A percentile compares a stretch with the other conserved stretches of the same genome.
Conservation (phyloP, 2,329 filamentous ascomycete genomes). For the Exophiala xenobiotica region DNA sequence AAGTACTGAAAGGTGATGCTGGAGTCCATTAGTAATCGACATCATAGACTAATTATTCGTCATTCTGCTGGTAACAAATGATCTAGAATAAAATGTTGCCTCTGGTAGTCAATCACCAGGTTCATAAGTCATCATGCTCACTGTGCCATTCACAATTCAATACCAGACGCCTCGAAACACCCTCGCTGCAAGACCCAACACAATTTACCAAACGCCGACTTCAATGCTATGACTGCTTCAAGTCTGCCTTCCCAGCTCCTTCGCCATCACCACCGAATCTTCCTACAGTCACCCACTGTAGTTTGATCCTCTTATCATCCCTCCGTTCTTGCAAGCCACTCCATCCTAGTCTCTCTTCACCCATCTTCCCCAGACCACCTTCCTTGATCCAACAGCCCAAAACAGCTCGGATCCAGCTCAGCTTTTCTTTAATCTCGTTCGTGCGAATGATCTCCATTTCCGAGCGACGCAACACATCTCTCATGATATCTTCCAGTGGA, state of each 20-base stretch:
- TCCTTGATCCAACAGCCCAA: slow-evolving; percentile 35
- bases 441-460: slow-evolving; percentile 46
- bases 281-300: slow-evolving; percentile 53
- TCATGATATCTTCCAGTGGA: slow-evolving; percentile 31
- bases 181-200: slow-evolving; percentile 1
- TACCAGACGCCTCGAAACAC: not conserved
- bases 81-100: not conserved
- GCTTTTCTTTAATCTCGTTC: slow-evolving; percentile 46
- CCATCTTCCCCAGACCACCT: slow-evolving; percentile 34
- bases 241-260: slow-evolving; percentile 3
- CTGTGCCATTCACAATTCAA: not conserved
- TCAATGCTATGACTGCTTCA: slow-evolving; percentile 9
- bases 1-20: too few species aligned
- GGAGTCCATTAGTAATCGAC: too few species aligned
- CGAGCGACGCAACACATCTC: slow-evolving; percentile 27
- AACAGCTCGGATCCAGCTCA: slow-evolving; percentile 46
- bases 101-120: not conserved
- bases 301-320: slow-evolving; percentile 46
- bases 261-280: slow-evolving; percentile 46
- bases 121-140: not conserved
- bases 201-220: not conserved
- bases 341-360: slow-evolving; percentile 33
- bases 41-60: not conserved
- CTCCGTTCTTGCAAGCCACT: slow-evolving; percentile 43
- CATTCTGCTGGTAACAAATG: not conserved